phyloP scores from a whole-genome alignment of 176 grass and related monocot genomes.

The Cenchrus purpureus region DNA sequence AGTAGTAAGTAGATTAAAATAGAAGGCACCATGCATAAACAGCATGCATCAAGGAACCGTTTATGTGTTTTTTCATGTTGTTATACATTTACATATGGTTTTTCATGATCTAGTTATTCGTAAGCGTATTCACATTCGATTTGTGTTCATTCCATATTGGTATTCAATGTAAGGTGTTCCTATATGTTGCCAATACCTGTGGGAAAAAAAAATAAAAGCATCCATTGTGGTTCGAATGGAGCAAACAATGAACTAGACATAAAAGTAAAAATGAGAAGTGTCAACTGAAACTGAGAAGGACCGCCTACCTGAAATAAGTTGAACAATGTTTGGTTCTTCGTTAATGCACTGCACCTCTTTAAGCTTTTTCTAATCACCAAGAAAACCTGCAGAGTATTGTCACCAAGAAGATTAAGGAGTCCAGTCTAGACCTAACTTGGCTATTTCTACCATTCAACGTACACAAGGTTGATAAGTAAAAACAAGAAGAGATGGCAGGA shows the following conservation, averaged over 20 bases:
- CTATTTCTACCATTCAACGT: not conserved
- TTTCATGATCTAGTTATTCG: not conserved
- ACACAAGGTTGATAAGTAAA: not conserved
- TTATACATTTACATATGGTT: not conserved
- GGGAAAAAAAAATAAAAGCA: not conserved
- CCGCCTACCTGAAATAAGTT: constrained; percentile 85
- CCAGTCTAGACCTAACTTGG: not conserved
- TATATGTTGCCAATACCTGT: not conserved
- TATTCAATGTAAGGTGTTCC: not conserved
- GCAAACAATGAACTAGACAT: constrained; percentile 37
- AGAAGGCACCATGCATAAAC: not conserved
- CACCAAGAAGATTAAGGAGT: constrained; percentile 28
- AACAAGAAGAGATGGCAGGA: not conserved
- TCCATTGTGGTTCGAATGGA: not conserved
- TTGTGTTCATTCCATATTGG: not conserved
- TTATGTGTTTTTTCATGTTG: not conserved
- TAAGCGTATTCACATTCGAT: not conserved
- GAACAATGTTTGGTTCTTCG: constrained; percentile 93
- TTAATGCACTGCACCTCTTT: constrained; percentile 95
- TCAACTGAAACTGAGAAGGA: not conserved
- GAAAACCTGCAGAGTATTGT: constrained; percentile 73
- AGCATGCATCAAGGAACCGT: constrained; percentile 16
- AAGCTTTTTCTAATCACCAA: constrained; percentile 99
- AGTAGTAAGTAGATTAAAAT: not conserved
- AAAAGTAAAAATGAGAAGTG: not conserved